A percentile compares a stretch with the other conserved stretches of the same genome.
These are phyloP conservation scores for Lachnellula hyalina DNA, from an alignment of 2,329 filamentous ascomycete genomes.

Conservation along the genomic window DNA sequence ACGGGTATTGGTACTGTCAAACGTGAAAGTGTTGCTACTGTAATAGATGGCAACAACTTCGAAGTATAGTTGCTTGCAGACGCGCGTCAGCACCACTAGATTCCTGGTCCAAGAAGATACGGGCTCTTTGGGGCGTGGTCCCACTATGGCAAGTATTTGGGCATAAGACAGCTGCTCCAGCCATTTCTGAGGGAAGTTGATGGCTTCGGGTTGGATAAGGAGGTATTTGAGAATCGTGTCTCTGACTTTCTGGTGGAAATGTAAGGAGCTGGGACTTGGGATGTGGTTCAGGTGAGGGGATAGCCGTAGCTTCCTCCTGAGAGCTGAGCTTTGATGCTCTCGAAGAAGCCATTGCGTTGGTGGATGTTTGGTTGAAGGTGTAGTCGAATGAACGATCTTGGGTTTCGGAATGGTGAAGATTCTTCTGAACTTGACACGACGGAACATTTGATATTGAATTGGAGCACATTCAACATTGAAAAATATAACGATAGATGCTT, in stretches of 20 bases:
- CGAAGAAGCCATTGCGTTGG: too few species aligned
- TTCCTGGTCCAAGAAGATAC: background rate
- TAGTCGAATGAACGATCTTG: too few species aligned
- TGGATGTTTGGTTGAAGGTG: too few species aligned
- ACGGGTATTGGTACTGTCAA: background rate
- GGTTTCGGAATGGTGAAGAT: too few species aligned
- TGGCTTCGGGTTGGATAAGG: background rate
- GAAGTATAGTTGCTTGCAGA: background rate
- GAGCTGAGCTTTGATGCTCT: too few species aligned
- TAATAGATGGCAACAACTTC: background rate
- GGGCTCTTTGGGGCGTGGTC: too few species aligned
- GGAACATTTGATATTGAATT: too few species aligned
- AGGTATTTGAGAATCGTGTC: background rate
- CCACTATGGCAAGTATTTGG: background rate
- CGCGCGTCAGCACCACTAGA: background rate
- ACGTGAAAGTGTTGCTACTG: background rate
- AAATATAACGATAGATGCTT: too few species aligned
- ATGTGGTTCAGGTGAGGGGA: background rate
- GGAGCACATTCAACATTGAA: too few species aligned
- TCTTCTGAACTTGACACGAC: too few species aligned
- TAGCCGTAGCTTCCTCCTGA: too few species aligned
- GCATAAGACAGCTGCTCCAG: background rate
- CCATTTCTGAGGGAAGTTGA: background rate
- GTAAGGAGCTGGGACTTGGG: background rate
- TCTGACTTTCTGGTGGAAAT: background rate